Base-by-base conservation (phyloP, 768 basidiomycete species). In the Ramaria rubella region DNA sequence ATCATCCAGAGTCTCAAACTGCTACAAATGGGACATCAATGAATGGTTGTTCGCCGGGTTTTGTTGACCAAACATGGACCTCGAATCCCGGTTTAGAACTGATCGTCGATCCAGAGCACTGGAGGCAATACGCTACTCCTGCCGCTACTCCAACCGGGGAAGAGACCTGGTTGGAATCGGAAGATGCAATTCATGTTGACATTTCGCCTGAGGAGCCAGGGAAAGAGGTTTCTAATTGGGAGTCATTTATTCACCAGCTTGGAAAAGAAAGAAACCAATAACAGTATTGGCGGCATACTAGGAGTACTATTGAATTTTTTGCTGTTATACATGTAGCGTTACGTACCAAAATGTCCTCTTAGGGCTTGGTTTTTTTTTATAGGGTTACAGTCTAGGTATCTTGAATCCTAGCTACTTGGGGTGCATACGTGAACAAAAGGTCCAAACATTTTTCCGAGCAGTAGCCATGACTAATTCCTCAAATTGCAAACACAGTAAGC, bases 181-280 rank as follows among this genome's bases (percentile, higher is more conserved):
- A 56, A 14, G 55, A 56, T 14, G 1, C 43, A 15, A 56, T 56
- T 19, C 55, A 56, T 14, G 55, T 56, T 24, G 55, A 56, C 33
- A 56, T 56, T 33, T 11, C 55, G 14, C 55, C 55, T 33, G 55
- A 48, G 36, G 55, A 56, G 27, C 55, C 55, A 30, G 19, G 40
- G 15, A 56, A 26, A 1, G 55, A 56, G 24, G 44, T 30, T 9
- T 56, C 55, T 30, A 56, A 56, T 56, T 56, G 55, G 55, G 45
- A 56, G 29, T 31, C 55, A 8, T 56, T 56, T 45, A 56, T 56
- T n/a, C 44, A 56, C 14, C 49, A 51, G 24, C 49, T 51, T 23
- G 29, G 31, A 11, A n/a, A 33, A 9, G 44, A 24, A 46, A 46
- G 12, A 24, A 9, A 24, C 11, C 11, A 38, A 11, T 11, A n/a